phyloP scores from a whole-genome alignment of 768 basidiomycete species.

The Auricularia sp. region DNA sequence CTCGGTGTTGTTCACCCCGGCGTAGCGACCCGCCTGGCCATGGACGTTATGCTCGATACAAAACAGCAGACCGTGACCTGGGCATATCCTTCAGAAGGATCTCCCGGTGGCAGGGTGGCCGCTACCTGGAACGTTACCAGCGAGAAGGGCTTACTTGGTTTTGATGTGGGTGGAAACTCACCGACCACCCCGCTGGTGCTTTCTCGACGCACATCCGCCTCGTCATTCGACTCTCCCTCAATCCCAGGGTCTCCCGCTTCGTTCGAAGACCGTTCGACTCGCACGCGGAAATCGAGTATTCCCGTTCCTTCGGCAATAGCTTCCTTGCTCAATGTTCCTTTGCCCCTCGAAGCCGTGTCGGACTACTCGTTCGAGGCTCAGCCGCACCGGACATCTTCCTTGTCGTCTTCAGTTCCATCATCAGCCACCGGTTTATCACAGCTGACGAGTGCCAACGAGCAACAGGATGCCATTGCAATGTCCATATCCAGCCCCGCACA shows the following conservation, averaged over 20 bases:
- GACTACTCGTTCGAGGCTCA: neutral
- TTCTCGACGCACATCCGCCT: neutral
- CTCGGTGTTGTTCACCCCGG: neutral
- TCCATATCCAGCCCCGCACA: neutral
- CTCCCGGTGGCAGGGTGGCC: neutral
- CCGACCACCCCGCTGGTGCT: neutral
- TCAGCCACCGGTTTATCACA: neutral
- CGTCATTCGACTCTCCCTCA: neutral
- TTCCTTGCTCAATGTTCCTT: neutral
- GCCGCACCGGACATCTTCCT: neutral
- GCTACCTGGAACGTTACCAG: neutral
- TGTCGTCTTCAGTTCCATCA: neutral
- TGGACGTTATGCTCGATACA: neutral
- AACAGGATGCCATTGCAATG: neutral
- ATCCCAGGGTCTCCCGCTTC: neutral
- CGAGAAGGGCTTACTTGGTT: neutral
- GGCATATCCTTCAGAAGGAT: neutral
- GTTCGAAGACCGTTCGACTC: neutral
- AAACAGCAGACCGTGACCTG: neutral
- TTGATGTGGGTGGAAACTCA: neutral
- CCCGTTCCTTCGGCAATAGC: neutral
- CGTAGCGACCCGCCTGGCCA: neutral
- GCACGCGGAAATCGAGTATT: neutral
- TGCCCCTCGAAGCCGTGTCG: neutral
- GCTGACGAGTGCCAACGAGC: neutral